Base-by-base conservation (phyloP, 2,329 filamentous ascomycete species). In the Elsinoe batatas region DNA sequence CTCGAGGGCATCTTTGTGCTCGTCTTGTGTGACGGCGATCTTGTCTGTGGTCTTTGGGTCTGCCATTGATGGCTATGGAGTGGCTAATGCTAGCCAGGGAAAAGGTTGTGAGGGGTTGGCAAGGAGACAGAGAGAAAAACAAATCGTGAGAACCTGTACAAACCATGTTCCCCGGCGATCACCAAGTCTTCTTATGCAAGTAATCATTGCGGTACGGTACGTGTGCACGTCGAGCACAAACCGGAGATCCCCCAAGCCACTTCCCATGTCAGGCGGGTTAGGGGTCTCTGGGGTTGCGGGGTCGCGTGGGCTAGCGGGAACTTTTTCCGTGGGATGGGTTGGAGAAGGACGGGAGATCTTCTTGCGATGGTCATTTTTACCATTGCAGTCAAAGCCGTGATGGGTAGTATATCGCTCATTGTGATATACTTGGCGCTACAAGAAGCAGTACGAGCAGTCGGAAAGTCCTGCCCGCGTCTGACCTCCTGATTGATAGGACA, bases 281-380 rank as follows among this genome's bases (percentile, higher is more conserved):
- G 32, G 33, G 44, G 33, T 36, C 35, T 37, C 47, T 38, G 47
- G 47, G 47, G 47, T 51, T 51, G 47, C 47, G 47, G 47, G 47
- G 47, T 51, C 32, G 47, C 26, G 44, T 49, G 30, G 44, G 44
- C 17, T 49, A 49, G 30, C 44, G 44, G 17, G 30, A 35, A 26
- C 26, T 33, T 49, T 35, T 33, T 15, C 26, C 11, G 12, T 13
- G 17, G 44, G 12, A 20, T 33, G 11, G 26, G 33, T 51, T 38
- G 47, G 47, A 20, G 47, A 51, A 51, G 33, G 2, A 15, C 26
- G 44, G 33, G 13, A 38, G 26, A 30, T 30, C 26, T 30, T 38
- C 36, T 22, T 22, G 26, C 6, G 22, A 26, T 26, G 22, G 22
- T 6, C 22, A 3, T 26, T 26, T 26, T 26, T 26, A 3, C 22